Evolutionary conservation across 192 early-diverging fungal genomes (phyloP).

Genomic region (Endogone sp.): DNA sequence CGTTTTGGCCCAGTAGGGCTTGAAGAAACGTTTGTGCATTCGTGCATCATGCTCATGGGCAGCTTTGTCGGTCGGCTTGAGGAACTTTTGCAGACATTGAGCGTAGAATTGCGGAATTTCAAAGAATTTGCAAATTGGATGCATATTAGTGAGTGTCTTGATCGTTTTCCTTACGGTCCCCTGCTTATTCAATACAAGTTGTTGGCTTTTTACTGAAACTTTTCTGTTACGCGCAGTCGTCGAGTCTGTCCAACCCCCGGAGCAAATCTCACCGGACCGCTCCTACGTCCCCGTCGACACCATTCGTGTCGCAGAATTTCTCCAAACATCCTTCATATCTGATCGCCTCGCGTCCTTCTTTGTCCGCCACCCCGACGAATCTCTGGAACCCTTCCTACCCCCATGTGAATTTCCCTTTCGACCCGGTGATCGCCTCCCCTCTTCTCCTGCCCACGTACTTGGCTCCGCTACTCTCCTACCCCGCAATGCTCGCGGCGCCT

Average conservation of each 20-base stretch:
- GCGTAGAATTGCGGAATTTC: background rate
- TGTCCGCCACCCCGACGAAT: slow-evolving; percentile 1
- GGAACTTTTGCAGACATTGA: background rate
- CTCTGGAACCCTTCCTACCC: slow-evolving; percentile 9
- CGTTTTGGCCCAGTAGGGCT: slow-evolving; percentile 5
- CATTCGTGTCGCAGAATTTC: slow-evolving; percentile 12
- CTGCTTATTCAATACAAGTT: slow-evolving; percentile 2
- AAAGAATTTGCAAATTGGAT: background rate
- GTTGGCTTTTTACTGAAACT: background rate
- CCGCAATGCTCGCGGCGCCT: too few species aligned
- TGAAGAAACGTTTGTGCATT: background rate
- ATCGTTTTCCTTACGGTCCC: slow-evolving; percentile 9
- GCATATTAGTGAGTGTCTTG: slow-evolving; percentile 11
- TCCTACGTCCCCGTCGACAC: background rate
- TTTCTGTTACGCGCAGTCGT: background rate
- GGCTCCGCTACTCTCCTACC: background rate
- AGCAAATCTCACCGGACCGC: background rate
- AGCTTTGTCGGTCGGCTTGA: slow-evolving; percentile 3
- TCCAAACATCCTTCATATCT: slow-evolving; percentile 10
- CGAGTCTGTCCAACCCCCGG: slow-evolving; percentile 3
- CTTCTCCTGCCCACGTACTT: background rate
- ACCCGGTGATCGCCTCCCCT: background rate
- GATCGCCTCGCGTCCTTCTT: slow-evolving; percentile 14
- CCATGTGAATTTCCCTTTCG: slow-evolving; percentile 5
- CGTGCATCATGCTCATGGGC: background rate